Evolutionary conservation across 2,329 filamentous ascomycete species (phyloP).

Genomic region (Cercospora sesami): DNA sequence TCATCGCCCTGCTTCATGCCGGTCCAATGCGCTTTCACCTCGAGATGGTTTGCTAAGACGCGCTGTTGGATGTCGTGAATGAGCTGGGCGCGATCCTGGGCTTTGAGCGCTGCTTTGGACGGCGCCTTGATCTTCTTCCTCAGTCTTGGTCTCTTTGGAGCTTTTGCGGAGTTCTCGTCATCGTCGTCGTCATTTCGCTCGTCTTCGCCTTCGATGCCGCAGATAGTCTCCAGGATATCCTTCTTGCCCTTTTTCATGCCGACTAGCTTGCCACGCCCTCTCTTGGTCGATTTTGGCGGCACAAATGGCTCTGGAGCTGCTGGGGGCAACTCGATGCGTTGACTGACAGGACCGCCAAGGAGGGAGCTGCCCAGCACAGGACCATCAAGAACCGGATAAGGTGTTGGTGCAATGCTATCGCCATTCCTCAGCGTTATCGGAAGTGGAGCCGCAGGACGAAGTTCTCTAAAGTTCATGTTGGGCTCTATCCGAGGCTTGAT

Average conservation of each 20-base stretch:
- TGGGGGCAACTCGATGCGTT: constrained; percentile 1
- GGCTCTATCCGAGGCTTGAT: constrained; percentile 12
- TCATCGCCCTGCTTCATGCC: constrained; percentile 49
- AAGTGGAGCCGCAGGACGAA: constrained; percentile 4
- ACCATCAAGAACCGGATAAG: constrained; percentile 2
- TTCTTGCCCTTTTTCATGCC: constrained; percentile 7
- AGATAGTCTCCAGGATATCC: constrained; percentile 2
- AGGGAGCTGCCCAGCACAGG: constrained; percentile 9
- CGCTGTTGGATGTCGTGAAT: constrained; percentile 27
- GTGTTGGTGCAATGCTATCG: constrained; percentile 7
- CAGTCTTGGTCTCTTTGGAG: constrained; percentile 25
- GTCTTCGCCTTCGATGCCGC: constrained; percentile 10
- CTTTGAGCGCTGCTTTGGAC: constrained; percentile 15
- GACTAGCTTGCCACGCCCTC: constrained; percentile 9
- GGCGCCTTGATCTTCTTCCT: constrained; percentile 17
- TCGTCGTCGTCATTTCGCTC: constrained; percentile 8
- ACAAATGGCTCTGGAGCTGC: constrained; percentile 9
- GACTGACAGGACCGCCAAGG: constrained; percentile 5
- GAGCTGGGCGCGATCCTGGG: constrained; percentile 19
- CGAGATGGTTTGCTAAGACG: constrained; percentile 41
- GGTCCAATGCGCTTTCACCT: constrained; percentile 43
- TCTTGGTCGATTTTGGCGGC: constrained; percentile 6
- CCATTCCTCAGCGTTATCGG: constrained; percentile 9
- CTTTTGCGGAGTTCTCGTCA: constrained; percentile 8
- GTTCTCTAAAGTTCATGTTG: constrained; percentile 11